Base-by-base conservation (phyloP, 2,329 filamentous ascomycete genomes). In the Fusarium mexicanum region DNA sequence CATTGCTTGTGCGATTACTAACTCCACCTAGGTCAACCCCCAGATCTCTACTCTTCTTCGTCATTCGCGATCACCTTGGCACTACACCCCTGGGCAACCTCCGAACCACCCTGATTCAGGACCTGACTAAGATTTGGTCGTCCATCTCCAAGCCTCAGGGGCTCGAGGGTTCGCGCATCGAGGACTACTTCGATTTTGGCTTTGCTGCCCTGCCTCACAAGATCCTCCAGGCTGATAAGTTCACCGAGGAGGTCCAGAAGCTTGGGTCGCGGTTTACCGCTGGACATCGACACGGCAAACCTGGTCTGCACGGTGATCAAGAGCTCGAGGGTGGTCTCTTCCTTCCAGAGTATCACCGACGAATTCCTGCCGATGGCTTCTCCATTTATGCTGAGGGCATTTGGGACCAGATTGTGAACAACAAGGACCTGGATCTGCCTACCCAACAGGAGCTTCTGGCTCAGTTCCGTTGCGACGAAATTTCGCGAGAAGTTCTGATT, bases 391-490 rank as follows among this genome's bases (percentile, higher is more conserved):
- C 96, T 2, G 91, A 96, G 81, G 94, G 95, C 46, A 91, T 99
- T 50, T 99, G 96, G 96, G 95, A 98, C 79, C 96, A 98, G 84
- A 99, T 99, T 80, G 95, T 98, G 78, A 93, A 96, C 86, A 99
- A 99, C 88, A 99, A 99, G 84, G 96, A 99, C 80, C 87, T 99
- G 62, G 96, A 99, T 83, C 84, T 99, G 67, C 96, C 96, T 8
- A 98, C 96, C 0, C 96, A 99, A 81, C 96, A 99, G 84, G 96
- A 99, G 82, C 88, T 99, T 51, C 88, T 99, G 61, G 96, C 96
- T 17, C 96, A 99, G 82, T 99, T 98, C 86, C 91, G 96, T 75
- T 99, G 96, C 82, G 96, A 99, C 81, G 96, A 99, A 84, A 99
- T 99, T 67, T 90, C 95, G 44, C 90, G 95, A 72, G 96, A 98